Percentiles rank a stretch among this genome's conserved stretches.
Evolutionary conservation across 345 rosid genomes (phyloP).

Genomic region (Cochlearia excelsa): DNA sequence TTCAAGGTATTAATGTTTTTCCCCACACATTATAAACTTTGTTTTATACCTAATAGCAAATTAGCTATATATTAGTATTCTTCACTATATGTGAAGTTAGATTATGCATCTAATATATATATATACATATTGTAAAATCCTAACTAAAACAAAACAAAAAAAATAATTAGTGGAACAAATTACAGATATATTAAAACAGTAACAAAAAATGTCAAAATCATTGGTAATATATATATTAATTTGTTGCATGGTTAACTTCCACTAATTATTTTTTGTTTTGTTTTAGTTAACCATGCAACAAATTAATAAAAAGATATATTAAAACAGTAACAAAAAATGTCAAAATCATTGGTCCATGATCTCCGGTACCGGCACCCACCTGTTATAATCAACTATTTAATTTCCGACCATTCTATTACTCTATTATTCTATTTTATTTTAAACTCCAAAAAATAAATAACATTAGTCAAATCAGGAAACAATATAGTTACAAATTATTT

Average conservation of each 20-base stretch:
- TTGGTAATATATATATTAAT: no score
- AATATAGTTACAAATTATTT: slow-evolving; percentile 26
- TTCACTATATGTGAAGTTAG: no score
- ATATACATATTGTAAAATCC: no score
- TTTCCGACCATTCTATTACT: slow-evolving; percentile 30
- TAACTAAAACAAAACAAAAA: no score
- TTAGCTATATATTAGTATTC: no score
- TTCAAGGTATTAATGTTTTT: no score
- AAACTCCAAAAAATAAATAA: slow-evolving; percentile 4
- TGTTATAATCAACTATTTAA: slow-evolving; percentile 17
- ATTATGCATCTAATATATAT: no score
- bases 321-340: not conserved
- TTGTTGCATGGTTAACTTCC: no score
- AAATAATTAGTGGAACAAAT: slow-evolving; percentile 7
- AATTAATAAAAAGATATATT: not conserved
- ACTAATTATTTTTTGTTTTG: no score
- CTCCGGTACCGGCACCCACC: slow-evolving; percentile 37
- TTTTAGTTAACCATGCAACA: not conserved
- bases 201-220: no score
- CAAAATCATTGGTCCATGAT: slow-evolving; percentile 27
- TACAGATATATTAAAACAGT: not conserved
- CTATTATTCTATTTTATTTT: slow-evolving; percentile 6
- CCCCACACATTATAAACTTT: no score
- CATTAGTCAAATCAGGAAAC: slow-evolving; percentile 26
- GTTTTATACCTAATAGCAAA: no score